phyloP scores from a whole-genome alignment of 1,284 basidiomycete species.

The Puccinia horiana region DNA sequence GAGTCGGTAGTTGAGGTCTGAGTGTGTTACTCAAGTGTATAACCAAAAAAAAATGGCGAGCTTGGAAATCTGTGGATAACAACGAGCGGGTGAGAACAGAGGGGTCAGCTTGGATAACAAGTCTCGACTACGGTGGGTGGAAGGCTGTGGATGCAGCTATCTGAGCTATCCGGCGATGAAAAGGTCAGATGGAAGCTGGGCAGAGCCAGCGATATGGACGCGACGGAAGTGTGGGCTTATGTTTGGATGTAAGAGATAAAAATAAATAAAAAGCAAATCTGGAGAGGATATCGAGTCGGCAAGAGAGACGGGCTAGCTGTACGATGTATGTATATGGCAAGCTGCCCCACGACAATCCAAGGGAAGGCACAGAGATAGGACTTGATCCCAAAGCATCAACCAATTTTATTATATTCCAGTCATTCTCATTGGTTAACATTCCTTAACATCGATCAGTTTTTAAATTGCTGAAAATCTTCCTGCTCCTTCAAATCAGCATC shows the following conservation, averaged over 20 bases:
- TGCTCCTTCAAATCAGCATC: not conserved
- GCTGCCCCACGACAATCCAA: constrained; percentile 10
- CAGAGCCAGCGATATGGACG: not conserved
- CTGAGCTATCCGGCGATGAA: no score
- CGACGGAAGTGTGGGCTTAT: not conserved
- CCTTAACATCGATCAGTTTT: not conserved
- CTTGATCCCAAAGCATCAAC: not conserved
- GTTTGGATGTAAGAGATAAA: not conserved
- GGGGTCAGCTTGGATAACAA: not conserved
- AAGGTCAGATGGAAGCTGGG: not conserved
- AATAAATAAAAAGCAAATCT: not conserved
- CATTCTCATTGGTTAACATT: not conserved
- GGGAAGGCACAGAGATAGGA: not conserved
- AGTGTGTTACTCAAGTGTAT: not conserved
- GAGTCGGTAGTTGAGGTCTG: not conserved
- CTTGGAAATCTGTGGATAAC: not conserved
- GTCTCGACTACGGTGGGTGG: not conserved
- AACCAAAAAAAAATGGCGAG: not conserved
- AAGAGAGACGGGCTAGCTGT: not conserved
- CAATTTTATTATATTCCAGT: not conserved
- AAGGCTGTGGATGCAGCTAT: not conserved
- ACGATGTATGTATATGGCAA: not conserved
- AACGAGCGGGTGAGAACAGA: not conserved
- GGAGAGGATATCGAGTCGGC: not conserved
- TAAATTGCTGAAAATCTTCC: not conserved